phyloP scores from a whole-genome alignment of 352 stramenopile genomes.

The Paralagenidium karlingii region DNA sequence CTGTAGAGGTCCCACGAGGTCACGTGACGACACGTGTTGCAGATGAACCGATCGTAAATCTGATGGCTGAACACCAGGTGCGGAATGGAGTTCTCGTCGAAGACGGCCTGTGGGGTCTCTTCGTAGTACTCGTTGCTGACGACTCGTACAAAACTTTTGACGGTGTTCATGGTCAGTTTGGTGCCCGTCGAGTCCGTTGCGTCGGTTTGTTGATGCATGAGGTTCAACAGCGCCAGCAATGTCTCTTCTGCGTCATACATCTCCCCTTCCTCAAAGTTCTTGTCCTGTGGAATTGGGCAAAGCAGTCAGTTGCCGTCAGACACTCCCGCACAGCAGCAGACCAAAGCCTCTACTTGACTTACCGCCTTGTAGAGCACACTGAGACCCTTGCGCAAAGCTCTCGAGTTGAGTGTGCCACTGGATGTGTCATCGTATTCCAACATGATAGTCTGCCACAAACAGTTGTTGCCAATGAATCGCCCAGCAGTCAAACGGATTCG shows the following conservation, averaged over 20 bases:
- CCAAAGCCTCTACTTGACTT: not conserved
- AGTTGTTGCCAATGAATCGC: no score
- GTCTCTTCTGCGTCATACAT: constrained; percentile 84
- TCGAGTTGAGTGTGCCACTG: constrained; percentile 60
- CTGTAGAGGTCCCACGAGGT: constrained; percentile 69
- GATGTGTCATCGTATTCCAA: constrained; percentile 76
- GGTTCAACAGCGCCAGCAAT: constrained; percentile 64
- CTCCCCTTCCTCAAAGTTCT: constrained; percentile 78
- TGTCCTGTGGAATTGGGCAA: constrained; percentile 18
- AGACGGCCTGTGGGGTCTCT: constrained; percentile 51
- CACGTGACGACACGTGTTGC: constrained; percentile 36
- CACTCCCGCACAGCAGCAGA: not conserved
- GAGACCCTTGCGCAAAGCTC: constrained; percentile 67
- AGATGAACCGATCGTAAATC: constrained; percentile 78
- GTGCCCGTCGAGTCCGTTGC: constrained; percentile 58
- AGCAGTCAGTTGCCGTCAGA: no score
- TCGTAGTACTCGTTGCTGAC: constrained; percentile 50
- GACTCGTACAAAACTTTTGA: constrained; percentile 54
- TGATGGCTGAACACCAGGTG: constrained; percentile 80
- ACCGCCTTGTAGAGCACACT: constrained; percentile 63
- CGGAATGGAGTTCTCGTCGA: constrained; percentile 78
- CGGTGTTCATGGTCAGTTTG: constrained; percentile 59
- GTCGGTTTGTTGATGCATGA: constrained; percentile 80
- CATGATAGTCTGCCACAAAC: constrained; percentile 38
- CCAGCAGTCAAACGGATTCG: not conserved